phyloP scores from a whole-genome alignment of 352 stramenopile species.

The Globisporangium spiculum region DNA sequence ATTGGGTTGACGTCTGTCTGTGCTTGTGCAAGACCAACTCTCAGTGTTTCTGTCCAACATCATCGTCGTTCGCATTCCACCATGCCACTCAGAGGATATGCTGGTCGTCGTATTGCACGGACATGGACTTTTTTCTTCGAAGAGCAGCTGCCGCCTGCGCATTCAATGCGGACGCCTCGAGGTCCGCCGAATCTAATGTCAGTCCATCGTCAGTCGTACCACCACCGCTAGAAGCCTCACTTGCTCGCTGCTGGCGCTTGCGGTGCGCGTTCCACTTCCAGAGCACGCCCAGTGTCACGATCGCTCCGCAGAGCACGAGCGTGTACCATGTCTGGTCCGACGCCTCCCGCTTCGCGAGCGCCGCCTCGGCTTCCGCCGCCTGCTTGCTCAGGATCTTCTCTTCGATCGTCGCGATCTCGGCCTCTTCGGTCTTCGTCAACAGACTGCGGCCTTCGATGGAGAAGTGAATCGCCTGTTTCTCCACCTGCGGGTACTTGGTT shows the following conservation, averaged over 20 bases:
- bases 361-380: constrained; percentile 28
- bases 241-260: constrained; percentile 16
- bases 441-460: constrained; percentile 72
- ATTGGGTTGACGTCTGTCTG: background rate
- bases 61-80: background rate
- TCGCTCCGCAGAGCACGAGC: constrained; percentile 9
- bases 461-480: constrained; percentile 75
- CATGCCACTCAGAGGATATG: constrained; percentile 13
- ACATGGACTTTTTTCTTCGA: constrained; percentile 19
- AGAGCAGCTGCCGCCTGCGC: constrained; percentile 2
- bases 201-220: background rate
- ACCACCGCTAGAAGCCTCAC: too few relatives aligned
- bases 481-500: constrained; percentile 51
- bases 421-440: constrained; percentile 54
- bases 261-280: constrained; percentile 18
- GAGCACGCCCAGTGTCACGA: constrained; percentile 11
- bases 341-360: background rate
- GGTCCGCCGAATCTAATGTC: constrained; percentile 7
- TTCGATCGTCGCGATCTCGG: constrained; percentile 52
- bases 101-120: constrained; percentile 19
- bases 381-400: constrained; percentile 33
- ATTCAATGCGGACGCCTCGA: background rate
- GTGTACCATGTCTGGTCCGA: constrained; percentile 18
- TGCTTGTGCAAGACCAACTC: too few relatives aligned
- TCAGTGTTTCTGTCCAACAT: background rate